A percentile compares a stretch with the other conserved stretches of the same genome.
Conservation (phyloP, 2,329 filamentous ascomycete genomes). For the Diaporthe nobilis region DNA sequence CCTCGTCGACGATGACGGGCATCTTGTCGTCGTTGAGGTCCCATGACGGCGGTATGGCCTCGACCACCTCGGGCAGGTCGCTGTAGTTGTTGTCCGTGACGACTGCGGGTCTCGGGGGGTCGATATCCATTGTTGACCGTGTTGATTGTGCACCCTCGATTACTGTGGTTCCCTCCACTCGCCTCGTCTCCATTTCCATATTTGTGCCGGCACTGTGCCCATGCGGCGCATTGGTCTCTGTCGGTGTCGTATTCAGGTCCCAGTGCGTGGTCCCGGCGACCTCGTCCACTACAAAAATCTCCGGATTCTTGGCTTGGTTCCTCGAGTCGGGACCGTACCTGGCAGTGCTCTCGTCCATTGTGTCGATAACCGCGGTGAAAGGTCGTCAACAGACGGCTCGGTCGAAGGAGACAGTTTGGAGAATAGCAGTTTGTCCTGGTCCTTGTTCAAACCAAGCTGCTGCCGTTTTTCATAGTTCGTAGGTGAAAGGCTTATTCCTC, state of each 20-base stretch:
- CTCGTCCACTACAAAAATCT: slow-evolving; percentile 15
- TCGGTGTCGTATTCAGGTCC: slow-evolving; percentile 20
- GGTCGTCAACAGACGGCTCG: not conserved
- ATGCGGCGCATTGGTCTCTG: slow-evolving; percentile 3
- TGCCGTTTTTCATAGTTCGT: slow-evolving; percentile 25
- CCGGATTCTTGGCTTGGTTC: not conserved
- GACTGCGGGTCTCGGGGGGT: slow-evolving; percentile 26
- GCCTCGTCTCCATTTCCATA: not conserved
- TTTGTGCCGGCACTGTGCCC: slow-evolving; percentile 2
- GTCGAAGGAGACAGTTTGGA: not conserved
- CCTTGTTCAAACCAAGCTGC: slow-evolving; percentile 25
- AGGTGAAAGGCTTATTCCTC: slow-evolving; percentile 8
- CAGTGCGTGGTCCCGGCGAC: slow-evolving; percentile 20
- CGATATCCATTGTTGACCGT: not conserved
- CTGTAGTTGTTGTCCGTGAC: slow-evolving; percentile 32
- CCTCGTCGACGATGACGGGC: slow-evolving; percentile 13
- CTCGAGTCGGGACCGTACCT: slow-evolving; percentile 7
- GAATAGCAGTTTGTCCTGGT: slow-evolving; percentile 1
- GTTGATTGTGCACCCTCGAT: not conserved
- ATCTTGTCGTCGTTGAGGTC: slow-evolving; percentile 25
- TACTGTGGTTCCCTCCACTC: slow-evolving; percentile 28
- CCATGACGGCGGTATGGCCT: slow-evolving; percentile 22
- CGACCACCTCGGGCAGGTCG: slow-evolving; percentile 32
- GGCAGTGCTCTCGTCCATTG: not conserved
- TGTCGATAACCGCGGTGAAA: not conserved